A percentile compares a stretch with the other conserved stretches of the same genome.
phyloP scores from a whole-genome alignment of 345 rosid species.

The Sisymbrium irio region DNA sequence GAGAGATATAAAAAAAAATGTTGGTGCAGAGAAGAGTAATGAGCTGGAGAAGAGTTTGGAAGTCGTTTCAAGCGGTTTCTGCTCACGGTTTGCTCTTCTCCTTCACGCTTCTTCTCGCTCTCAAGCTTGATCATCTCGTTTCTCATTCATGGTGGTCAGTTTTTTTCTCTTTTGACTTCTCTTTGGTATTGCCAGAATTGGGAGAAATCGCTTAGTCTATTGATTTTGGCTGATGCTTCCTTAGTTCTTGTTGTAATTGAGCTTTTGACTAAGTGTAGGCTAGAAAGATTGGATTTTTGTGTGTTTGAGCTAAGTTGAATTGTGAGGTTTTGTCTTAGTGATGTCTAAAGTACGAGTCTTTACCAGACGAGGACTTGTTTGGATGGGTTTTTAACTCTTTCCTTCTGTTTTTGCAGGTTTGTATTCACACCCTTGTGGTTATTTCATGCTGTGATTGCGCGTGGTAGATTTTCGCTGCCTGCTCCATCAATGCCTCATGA shows the following conservation, averaged over 20 bases:
- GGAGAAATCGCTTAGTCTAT: background rate
- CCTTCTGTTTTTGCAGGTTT: constrained; percentile 43
- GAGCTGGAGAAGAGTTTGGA: constrained; percentile 79
- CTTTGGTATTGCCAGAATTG: constrained; percentile 3
- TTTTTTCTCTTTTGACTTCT: constrained; percentile 14
- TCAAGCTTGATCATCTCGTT: constrained; percentile 64
- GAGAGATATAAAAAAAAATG: constrained; percentile 29
- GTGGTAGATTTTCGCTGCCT: constrained; percentile 90
- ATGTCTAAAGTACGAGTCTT: background rate
- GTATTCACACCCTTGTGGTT: constrained; percentile 73
- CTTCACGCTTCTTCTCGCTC: constrained; percentile 71
- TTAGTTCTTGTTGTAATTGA: background rate
- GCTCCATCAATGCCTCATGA: constrained; percentile 86
- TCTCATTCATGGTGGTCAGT: constrained; percentile 79
- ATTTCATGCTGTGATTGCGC: constrained; percentile 79
- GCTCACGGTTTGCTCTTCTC: constrained; percentile 76
- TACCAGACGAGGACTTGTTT: background rate
- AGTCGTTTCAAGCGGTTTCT: constrained; percentile 57
- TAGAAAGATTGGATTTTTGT: background rate
- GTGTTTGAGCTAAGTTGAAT: background rate
- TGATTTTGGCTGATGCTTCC: background rate
- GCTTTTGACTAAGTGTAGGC: background rate
- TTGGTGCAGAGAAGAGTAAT: constrained; percentile 54
- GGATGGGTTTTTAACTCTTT: background rate
- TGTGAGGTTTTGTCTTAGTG: background rate